Conservation (phyloP, 331 rosid species). For the Malus hybrid region DNA sequence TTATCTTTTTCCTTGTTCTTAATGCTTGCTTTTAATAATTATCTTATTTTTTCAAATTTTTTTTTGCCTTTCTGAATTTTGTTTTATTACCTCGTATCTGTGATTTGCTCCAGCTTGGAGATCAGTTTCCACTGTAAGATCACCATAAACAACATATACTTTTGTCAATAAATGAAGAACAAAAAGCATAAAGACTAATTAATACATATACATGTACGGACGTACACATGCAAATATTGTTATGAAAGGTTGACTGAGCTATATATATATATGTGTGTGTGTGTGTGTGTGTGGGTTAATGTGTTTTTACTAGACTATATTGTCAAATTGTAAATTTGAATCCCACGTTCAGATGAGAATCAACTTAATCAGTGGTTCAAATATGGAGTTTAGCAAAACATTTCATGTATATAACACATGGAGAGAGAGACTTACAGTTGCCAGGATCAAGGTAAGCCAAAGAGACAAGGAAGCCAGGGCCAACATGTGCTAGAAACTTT, state of each 20-base stretch:
- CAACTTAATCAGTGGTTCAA: no score
- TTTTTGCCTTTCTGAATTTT: background rate
- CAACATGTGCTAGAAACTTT: slow-evolving; percentile 52
- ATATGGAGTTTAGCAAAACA: no score
- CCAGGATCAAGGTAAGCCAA: slow-evolving; percentile 96
- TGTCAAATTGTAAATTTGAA: background rate
- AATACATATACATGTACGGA: background rate
- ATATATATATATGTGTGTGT: no score
- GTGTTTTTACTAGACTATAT: no score
- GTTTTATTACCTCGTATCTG: slow-evolving; percentile 63
- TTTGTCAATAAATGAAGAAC: background rate
- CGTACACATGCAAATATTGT: background rate
- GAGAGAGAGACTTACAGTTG: slow-evolving; percentile 29
- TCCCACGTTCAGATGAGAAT: background rate
- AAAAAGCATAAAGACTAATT: background rate
- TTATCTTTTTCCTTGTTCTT: no score
- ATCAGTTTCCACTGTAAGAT: slow-evolving; percentile 76
- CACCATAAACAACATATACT: background rate
- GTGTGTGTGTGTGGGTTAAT: background rate
- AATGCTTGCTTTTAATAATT: background rate
- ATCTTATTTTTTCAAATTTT: background rate
- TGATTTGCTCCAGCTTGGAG: slow-evolving; percentile 87
- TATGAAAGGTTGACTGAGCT: background rate
- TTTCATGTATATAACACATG: no score
- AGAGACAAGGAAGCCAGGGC: slow-evolving; percentile 94